Percentiles rank a stretch among this genome's conserved stretches.
Conservation (phyloP, 2,329 filamentous ascomycete genomes). For the Alternaria atra region DNA sequence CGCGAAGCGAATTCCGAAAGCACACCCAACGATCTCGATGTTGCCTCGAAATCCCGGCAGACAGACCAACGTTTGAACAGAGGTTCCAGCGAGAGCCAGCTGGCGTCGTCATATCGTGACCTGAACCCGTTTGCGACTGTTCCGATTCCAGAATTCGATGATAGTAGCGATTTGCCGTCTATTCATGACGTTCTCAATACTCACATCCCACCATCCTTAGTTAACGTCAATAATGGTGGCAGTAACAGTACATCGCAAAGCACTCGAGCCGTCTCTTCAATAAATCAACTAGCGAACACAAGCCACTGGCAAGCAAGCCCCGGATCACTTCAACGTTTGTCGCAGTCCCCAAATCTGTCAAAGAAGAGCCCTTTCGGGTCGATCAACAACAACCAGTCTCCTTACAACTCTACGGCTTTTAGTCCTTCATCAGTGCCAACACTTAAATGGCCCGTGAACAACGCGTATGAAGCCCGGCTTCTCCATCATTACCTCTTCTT, state of each 20-base stretch:
- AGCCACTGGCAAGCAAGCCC: slow-evolving; percentile 23
- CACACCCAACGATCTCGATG: slow-evolving; percentile 4
- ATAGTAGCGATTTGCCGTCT: slow-evolving; percentile 22
- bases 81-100: slow-evolving; percentile 1
- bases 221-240: not conserved
- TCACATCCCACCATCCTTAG: slow-evolving; percentile 14
- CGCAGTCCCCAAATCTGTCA: slow-evolving; percentile 8
- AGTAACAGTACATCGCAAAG: slow-evolving; percentile 10
- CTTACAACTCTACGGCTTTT: slow-evolving; percentile 38
- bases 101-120: slow-evolving; percentile 11
- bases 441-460: slow-evolving; percentile 36
- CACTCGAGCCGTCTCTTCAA: slow-evolving; percentile 11
- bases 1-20: slow-evolving; percentile 14
- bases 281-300: slow-evolving; percentile 13
- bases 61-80: not conserved
- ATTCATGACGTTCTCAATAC: slow-evolving; percentile 29
- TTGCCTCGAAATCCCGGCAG: slow-evolving; percentile 13
- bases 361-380: slow-evolving; percentile 27
- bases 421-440: slow-evolving; percentile 31
- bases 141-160: slow-evolving; percentile 18
- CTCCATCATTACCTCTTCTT: slow-evolving; percentile 43
- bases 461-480: slow-evolving; percentile 35
- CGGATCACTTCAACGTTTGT: slow-evolving; percentile 16
- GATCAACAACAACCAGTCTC: slow-evolving; percentile 28
- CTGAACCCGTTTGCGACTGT: slow-evolving; percentile 17